These are phyloP conservation scores for Porcisia deanei DNA, from an alignment of 208 protist genomes.

Conservation along the genomic window DNA sequence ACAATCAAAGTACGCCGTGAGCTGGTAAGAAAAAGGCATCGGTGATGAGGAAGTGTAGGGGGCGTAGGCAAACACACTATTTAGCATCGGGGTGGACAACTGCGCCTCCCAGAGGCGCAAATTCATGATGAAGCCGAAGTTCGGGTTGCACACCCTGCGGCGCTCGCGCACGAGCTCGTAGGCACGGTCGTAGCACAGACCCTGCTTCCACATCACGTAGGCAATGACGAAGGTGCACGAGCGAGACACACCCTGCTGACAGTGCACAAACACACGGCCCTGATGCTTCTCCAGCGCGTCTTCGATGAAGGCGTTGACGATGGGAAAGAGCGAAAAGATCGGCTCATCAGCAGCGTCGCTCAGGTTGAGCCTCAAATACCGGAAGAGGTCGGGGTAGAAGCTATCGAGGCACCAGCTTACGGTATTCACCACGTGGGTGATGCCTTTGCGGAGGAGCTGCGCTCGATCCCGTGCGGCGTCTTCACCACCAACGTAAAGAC, in stretches of 20 bases:
- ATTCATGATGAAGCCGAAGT: slow-evolving; percentile 91
- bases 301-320: slow-evolving; percentile 90
- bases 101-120: slow-evolving; percentile 78
- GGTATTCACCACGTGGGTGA: slow-evolving; percentile 94
- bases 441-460: slow-evolving; percentile 80
- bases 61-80: slow-evolving; percentile 59
- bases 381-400: slow-evolving; percentile 72
- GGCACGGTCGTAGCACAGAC: slow-evolving; percentile 79
- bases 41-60: slow-evolving; percentile 50
- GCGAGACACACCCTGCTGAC: slow-evolving; percentile 94
- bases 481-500: slow-evolving; percentile 83
- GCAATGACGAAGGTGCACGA: slow-evolving; percentile 90
- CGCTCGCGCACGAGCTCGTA: slow-evolving; percentile 76
- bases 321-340: slow-evolving; percentile 88
- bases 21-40: slow-evolving; percentile 65
- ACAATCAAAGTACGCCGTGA: slow-evolving; percentile 42
- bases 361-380: slow-evolving; percentile 83
- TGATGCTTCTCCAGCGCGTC: slow-evolving; percentile 32
- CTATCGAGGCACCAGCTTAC: slow-evolving; percentile 78
- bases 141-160: slow-evolving; percentile 85
- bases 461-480: slow-evolving; percentile 57
- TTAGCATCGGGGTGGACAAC: slow-evolving; percentile 46
- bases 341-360: slow-evolving; percentile 90
- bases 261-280: slow-evolving; percentile 93
- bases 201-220: slow-evolving; percentile 91